Conservation (phyloP, 305 asterid genomes). For the Solanum hybrid region DNA sequence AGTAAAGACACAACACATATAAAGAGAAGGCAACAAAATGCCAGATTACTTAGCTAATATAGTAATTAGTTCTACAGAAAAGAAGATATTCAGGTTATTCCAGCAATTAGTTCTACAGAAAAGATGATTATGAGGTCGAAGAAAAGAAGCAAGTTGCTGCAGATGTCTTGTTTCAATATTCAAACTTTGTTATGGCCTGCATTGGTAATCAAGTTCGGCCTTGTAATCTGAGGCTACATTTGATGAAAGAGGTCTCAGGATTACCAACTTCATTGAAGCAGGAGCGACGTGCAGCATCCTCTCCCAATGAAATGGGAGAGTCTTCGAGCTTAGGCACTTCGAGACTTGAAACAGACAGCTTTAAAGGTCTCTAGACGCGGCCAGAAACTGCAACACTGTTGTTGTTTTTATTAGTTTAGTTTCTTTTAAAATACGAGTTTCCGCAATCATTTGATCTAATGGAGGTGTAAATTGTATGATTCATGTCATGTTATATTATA, state of each 20-base stretch:
- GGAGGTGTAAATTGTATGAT: neutral
- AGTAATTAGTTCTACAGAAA: no score
- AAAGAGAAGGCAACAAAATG: no score
- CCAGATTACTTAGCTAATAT: no score
- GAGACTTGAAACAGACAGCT: conserved; percentile 54
- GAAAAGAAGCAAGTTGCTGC: conserved; percentile 91
- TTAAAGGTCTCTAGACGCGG: conserved; percentile 29
- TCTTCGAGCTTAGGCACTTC: conserved; percentile 71
- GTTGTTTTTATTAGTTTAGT: neutral
- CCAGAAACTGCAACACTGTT: neutral
- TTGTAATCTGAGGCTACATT: conserved; percentile 77
- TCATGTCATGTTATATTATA: neutral
- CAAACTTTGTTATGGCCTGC: conserved; percentile 68
- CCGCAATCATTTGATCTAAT: neutral
- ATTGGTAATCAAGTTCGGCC: conserved; percentile 79
- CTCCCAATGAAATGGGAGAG: conserved; percentile 61
- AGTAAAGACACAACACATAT: no score
- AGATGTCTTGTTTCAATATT: conserved; percentile 71
- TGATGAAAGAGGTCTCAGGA: conserved; percentile 89
- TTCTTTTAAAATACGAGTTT: neutral
- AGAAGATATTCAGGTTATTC: no score
- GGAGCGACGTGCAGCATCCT: conserved; percentile 33
- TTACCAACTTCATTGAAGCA: conserved; percentile 65
- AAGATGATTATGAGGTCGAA: conserved; percentile 33
- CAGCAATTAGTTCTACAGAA: no score